phyloP scores from a whole-genome alignment of 1,284 basidiomycete genomes.

The Trichosporon sp. region DNA sequence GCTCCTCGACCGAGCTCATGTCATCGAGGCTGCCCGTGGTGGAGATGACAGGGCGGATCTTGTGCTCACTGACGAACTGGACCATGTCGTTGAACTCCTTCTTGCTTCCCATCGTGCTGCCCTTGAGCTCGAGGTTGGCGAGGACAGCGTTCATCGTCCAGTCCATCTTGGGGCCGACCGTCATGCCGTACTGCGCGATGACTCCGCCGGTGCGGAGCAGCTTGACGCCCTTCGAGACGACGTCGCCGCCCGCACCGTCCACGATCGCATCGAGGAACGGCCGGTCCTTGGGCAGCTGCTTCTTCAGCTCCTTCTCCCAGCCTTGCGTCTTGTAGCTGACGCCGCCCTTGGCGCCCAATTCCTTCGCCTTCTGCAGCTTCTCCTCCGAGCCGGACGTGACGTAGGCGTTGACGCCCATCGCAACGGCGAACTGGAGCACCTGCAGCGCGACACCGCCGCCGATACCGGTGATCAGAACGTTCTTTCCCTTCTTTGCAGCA shows the following conservation, averaged over 20 bases:
- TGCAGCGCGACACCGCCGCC: conserved; percentile 32
- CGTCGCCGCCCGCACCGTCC: conserved; percentile 32
- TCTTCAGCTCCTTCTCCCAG: conserved; percentile 35
- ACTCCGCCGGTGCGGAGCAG: conserved; percentile 31
- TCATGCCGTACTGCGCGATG: conserved; percentile 34
- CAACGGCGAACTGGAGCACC: conserved; percentile 32
- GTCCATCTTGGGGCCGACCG: conserved; percentile 32
- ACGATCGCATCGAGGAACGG: conserved; percentile 31
- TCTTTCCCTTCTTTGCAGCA: conserved; percentile 27
- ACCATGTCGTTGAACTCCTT: conserved; percentile 33
- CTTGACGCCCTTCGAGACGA: conserved; percentile 25
- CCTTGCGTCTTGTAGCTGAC: conserved; percentile 27
- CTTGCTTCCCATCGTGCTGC: conserved; percentile 30
- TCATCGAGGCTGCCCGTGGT: conserved; percentile 25
- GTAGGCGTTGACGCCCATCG: conserved; percentile 29
- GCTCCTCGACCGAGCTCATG: conserved; percentile 23
- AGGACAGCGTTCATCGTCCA: conserved; percentile 33
- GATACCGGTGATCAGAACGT: conserved; percentile 32
- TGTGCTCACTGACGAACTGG: conserved; percentile 27
- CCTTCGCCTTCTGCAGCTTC: conserved; percentile 26
- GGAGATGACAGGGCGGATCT: conserved; percentile 27
- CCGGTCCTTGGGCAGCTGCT: conserved; percentile 28
- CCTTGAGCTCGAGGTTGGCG: conserved; percentile 31
- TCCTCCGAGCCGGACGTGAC: conserved; percentile 25
- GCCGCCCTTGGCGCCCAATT: conserved; percentile 31